Evolutionary conservation across 2,329 filamentous ascomycete genomes (phyloP).

Genomic region (Oidium heveae): DNA sequence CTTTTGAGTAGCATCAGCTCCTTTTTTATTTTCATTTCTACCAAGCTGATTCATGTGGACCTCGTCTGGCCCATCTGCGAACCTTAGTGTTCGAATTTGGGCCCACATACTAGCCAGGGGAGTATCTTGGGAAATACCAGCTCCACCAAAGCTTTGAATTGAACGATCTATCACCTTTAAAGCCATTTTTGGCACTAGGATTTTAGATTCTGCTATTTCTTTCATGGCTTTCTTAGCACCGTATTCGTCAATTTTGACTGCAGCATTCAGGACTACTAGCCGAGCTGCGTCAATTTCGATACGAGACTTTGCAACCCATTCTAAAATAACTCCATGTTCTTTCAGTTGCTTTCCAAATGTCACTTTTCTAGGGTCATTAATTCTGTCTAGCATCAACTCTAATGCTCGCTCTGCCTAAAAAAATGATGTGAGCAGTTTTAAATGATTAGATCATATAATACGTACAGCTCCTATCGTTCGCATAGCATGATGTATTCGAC

Average conservation of each 20-base stretch:
- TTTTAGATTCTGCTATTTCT: constrained; percentile 89
- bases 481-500: constrained; percentile 96
- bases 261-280: constrained; percentile 76
- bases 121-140: constrained; percentile 83
- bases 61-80: constrained; percentile 91
- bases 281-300: constrained; percentile 87
- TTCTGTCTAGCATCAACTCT: constrained; percentile 81
- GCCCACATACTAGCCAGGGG: constrained; percentile 71
- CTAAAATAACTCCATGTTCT: constrained; percentile 81
- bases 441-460: constrained; percentile 3
- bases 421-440: constrained; percentile 4
- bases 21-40: constrained; percentile 52
- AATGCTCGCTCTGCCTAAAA: constrained; percentile 56
- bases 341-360: constrained; percentile 72
- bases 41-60: constrained; percentile 71
- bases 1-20: constrained; percentile 30
- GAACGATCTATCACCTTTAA: constrained; percentile 82
- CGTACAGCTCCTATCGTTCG: constrained; percentile 61
- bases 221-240: constrained; percentile 74
- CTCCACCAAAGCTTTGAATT: constrained; percentile 75
- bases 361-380: constrained; percentile 78
- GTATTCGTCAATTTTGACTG: constrained; percentile 74
- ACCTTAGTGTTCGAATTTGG: constrained; percentile 51
- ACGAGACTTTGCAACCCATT: constrained; percentile 78
- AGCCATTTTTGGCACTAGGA: constrained; percentile 61